Conservation (phyloP, 2,329 filamentous ascomycete genomes). For the Nigrospora oryzae region DNA sequence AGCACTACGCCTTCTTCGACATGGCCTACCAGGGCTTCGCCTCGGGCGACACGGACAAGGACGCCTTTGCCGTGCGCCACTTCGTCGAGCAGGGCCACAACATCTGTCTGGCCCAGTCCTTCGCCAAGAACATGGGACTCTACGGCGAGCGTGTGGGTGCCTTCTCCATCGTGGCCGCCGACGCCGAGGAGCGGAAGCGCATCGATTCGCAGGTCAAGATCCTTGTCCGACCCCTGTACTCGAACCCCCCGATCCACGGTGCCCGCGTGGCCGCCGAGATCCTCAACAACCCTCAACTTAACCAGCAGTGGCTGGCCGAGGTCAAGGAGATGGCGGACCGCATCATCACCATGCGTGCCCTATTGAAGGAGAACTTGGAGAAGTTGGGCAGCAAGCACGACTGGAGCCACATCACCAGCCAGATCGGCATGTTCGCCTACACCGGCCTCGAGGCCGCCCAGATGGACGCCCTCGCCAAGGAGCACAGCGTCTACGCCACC, state of each 20-base stretch:
- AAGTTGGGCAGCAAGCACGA: conserved; percentile 91
- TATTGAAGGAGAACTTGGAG: conserved; percentile 92
- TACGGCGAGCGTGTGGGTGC: conserved; percentile 97
- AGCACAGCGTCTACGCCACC: conserved; percentile 96
- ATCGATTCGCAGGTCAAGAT: conserved; percentile 98
- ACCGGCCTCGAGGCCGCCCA: conserved; percentile 85
- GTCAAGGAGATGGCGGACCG: conserved; percentile 99
- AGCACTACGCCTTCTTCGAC: conserved; percentile 95
- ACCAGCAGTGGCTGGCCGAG: conserved; percentile 91
- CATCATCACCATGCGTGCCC: conserved; percentile 95
- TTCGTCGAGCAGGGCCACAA: conserved; percentile 91
- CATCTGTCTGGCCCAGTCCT: conserved; percentile 82
- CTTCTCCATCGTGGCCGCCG: conserved; percentile 84
- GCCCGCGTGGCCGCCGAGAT: conserved; percentile 90
- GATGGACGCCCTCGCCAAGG: conserved; percentile 85
- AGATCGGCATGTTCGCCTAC: conserved; percentile 99
- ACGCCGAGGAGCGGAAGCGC: conserved; percentile 85
- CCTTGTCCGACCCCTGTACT: conserved; percentile 92
- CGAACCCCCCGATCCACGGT: conserved; percentile 94
- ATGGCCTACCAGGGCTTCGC: conserved; percentile 99
- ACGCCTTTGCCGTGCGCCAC: conserved; percentile 88
- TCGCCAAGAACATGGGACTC: conserved; percentile 99
- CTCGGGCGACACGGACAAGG: conserved; percentile 81
- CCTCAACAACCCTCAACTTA: conserved; percentile 74
- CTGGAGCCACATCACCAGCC: conserved; percentile 97